Percentiles rank a stretch among this genome's conserved stretches.
Evolutionary conservation across 495 filamentous ascomycete genomes (phyloP).

Genomic region (Podospora fimiseda): DNA sequence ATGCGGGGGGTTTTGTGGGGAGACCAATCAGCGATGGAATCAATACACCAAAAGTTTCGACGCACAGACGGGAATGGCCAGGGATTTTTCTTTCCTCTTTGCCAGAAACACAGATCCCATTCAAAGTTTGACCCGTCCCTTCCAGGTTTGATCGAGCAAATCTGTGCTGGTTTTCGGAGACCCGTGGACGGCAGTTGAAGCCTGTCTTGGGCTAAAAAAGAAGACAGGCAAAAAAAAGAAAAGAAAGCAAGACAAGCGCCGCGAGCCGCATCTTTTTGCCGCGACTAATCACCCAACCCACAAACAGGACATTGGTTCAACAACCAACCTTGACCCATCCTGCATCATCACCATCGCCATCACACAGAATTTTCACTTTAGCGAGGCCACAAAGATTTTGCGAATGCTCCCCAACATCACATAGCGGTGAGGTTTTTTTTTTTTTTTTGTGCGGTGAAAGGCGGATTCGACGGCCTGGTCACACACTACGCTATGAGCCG

Average conservation of each 20-base stretch:
- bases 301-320: neutral
- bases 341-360: neutral
- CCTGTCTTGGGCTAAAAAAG: neutral
- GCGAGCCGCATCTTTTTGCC: slow-evolving; percentile 8
- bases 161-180: too few species aligned
- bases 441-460: slow-evolving; percentile 4
- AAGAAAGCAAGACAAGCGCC: slow-evolving; percentile 14
- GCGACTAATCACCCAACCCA: neutral
- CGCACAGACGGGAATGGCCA: slow-evolving; percentile 23
- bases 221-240: too few species aligned
- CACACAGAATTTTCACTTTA: neutral
- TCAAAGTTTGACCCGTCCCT: too few species aligned
- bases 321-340: too few species aligned
- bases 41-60: slow-evolving; percentile 15
- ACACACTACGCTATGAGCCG: slow-evolving; percentile 27
- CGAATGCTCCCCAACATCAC: neutral
- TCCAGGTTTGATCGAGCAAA: too few species aligned
- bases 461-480: slow-evolving; percentile 12
- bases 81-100: slow-evolving; percentile 10
- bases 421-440: neutral
- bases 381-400: neutral
- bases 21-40: slow-evolving; percentile 13
- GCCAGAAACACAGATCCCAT: slow-evolving; percentile 12
- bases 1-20: slow-evolving; percentile 11
- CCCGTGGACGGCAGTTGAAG: neutral